Evolutionary conservation across 805 yeast species (phyloP), one percentile per base, ranked within the genome.

Genomic region (Candida awuae): DNA sequence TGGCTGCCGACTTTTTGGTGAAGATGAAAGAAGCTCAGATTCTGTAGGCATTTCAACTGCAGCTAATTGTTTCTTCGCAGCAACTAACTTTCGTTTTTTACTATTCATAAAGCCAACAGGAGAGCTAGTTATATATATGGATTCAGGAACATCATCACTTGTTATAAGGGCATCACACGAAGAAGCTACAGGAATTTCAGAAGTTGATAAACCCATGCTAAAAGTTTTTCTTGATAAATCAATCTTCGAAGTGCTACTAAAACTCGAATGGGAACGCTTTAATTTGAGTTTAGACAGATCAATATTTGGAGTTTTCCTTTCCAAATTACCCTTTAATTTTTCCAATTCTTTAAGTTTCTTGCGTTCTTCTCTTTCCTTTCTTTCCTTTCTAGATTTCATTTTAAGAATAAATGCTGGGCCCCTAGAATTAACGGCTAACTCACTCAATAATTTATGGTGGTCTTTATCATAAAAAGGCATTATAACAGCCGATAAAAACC

Each of bases 141-240:
- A 14, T 22, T 22, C 9, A 12, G 28, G 4, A 4, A 25, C n/a
- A 12, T 13, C n/a, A 25, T 25, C 28, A 10, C n/a, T n/a, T n/a
- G n/a, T n/a, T n/a, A n/a, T n/a, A n/a, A n/a, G n/a, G n/a, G n/a
- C n/a, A n/a, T n/a, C n/a, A n/a, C n/a, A n/a, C n/a, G n/a, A n/a
- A n/a, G n/a, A n/a, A n/a, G n/a, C n/a, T n/a, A n/a, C n/a, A n/a
- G n/a, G 21, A 6, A 14, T 4, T 32, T 31, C 33, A 31, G 22
- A 31, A 0, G 56, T 43, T 12, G 45, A 44, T 31, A 49, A 50
- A 6, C 50, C 46, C 63, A 61, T 59, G 30, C 55, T 60, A 42
- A 61, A 60, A 4, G 62, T 56, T 38, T 58, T 60, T 32, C 48
- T 53, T 3, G 55, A 53, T 15, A 56, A 34, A 29, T 54, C 57